A percentile compares a stretch with the other conserved stretches of the same genome.
phyloP scores from a whole-genome alignment of 2,329 filamentous ascomycete species.

The Botrytis squamosa region DNA sequence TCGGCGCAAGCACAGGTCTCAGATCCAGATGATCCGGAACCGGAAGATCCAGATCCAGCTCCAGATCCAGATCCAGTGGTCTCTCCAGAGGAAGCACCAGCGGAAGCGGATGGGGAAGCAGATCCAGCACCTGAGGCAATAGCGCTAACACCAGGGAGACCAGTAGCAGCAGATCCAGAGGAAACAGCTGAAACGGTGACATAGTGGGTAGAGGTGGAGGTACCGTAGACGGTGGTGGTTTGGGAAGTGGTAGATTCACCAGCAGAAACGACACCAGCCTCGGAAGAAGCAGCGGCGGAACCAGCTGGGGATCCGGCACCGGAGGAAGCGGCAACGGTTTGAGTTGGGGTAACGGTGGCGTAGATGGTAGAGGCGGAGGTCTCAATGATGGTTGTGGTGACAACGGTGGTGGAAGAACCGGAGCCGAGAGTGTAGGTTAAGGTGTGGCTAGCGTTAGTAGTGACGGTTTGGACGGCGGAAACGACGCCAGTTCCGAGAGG shows the following conservation, averaged over 20 bases:
- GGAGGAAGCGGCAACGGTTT: background rate
- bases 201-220: slow-evolving; percentile 30
- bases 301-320: slow-evolving; percentile 1
- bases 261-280: background rate
- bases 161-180: slow-evolving; percentile 15
- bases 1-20: slow-evolving; percentile 20
- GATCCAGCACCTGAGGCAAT: slow-evolving; percentile 14
- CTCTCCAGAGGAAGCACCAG: background rate
- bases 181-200: slow-evolving; percentile 27
- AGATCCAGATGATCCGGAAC: slow-evolving; percentile 17
- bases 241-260: slow-evolving; percentile 14
- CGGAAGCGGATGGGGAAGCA: slow-evolving; percentile 8
- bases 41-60: background rate
- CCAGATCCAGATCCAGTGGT: background rate
- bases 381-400: slow-evolving; percentile 46
- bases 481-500: slow-evolving; percentile 25
- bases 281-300: background rate
- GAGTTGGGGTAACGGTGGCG: slow-evolving; percentile 26
- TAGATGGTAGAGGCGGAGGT: slow-evolving; percentile 40
- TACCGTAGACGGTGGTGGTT: slow-evolving; percentile 28
- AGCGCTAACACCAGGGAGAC: slow-evolving; percentile 12
- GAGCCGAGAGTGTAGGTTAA: slow-evolving; percentile 45
- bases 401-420: slow-evolving; percentile 45
- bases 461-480: background rate
- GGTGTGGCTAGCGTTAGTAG: slow-evolving; percentile 12